Percentiles rank a stretch among this genome's conserved stretches.
These are phyloP conservation scores for Stephanodiscus triporus DNA, from an alignment of 108 stramenopile genomes.

Conservation along the genomic window DNA sequence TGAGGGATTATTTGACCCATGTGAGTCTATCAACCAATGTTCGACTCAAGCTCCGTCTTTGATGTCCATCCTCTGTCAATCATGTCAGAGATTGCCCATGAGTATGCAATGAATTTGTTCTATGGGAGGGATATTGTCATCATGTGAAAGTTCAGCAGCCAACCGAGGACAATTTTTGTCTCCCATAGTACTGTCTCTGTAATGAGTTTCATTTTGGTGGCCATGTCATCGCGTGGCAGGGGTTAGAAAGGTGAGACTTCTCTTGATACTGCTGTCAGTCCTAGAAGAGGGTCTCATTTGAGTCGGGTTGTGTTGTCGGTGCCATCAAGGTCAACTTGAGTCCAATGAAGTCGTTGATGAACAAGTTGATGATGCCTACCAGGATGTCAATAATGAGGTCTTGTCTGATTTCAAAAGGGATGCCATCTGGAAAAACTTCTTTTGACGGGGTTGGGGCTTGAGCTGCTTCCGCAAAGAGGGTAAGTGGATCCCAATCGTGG, in stretches of 20 bases:
- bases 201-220: background rate
- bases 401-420: too few relatives aligned
- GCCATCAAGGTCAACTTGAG: too few relatives aligned
- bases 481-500: background rate
- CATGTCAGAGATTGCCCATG: background rate
- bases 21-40: background rate
- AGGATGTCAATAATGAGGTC: too few relatives aligned
- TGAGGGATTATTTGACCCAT: too few relatives aligned
- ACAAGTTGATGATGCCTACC: too few relatives aligned
- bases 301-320: too few relatives aligned
- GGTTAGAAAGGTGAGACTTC: background rate
- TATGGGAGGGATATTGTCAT: background rate
- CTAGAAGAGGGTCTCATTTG: too few relatives aligned
- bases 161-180: too few relatives aligned
- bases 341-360: too few relatives aligned
- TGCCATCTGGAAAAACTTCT: too few relatives aligned
- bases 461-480: background rate
- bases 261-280: background rate
- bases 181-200: too few relatives aligned
- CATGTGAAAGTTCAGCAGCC: background rate
- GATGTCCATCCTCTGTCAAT: background rate
- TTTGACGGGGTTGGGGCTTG: background rate
- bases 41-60: background rate
- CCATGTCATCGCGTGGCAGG: background rate
- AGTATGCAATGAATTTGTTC: background rate